Base-by-base conservation (phyloP, 1,284 basidiomycete species). In the Papiliotrema nemorosa region DNA sequence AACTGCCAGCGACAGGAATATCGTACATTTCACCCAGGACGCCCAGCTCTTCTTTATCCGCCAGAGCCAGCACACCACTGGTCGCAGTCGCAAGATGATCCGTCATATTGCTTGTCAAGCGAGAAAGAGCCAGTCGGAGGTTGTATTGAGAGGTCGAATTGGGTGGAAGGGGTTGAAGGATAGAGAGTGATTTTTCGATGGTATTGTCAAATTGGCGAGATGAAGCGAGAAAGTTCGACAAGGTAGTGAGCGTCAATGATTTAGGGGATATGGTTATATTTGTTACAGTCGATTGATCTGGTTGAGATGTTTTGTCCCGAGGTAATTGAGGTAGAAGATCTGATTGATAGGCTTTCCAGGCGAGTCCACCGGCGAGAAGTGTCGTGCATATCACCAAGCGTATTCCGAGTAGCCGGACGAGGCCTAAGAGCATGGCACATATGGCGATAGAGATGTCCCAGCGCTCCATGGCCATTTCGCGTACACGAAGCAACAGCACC, bases 11-110 rank as follows among this genome's bases (percentile, higher is more conserved):
- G 12, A 64, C 52, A 4, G 67, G 66, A 13, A 73, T 66, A 53
- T 69, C 69, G 58, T 73, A 73, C 69, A 73, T 72, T 33, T 69
- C 63, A 2, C 64, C 64, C 18, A 72, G 50, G 0, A 67, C 64
- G 0, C 54, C 54, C 9, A 73, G 57, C 41, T 70, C 67, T 4
- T 43, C 45, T 29, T 54, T 52, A 44, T 71, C 69, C 14, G 63
- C 60, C 47, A 72, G 40, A 14, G 53, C 50, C 9, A 67, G 55
- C 3, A 73, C 49, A 2, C 52, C 50, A 9, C 64, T 67, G 0
- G 67, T 69, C 4, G 69, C 64, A 4, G 58, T 51, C 0, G 67
- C 69, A 5, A 72, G 54, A 40, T 66, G 59, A 47, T 73, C 71
- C 0, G 65, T 69, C 63, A 69, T 66, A 39, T 59, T 56, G n/a